These are phyloP conservation scores for Penicillium sp. DNA, from an alignment of 2,329 filamentous ascomycete species.

Conservation along the genomic window DNA sequence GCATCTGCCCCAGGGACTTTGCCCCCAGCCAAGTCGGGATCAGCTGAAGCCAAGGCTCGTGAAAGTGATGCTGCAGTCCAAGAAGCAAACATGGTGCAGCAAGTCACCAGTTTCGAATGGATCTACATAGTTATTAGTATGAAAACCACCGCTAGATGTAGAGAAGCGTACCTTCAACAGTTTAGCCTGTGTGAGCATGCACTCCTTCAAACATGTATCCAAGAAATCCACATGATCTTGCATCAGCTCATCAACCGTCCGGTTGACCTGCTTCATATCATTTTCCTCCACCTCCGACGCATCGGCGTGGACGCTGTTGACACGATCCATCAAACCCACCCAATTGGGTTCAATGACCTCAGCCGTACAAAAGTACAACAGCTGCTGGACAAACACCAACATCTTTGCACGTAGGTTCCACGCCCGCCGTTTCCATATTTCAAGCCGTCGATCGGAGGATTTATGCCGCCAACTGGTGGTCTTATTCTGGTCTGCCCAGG, in stretches of 20 bases:
- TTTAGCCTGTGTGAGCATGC: conserved; percentile 97
- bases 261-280: conserved; percentile 52
- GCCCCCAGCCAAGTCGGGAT: conserved; percentile 64
- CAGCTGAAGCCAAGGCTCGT: conserved; percentile 76
- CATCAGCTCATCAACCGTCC: conserved; percentile 97
- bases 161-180: conserved; percentile 68
- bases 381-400: conserved; percentile 94
- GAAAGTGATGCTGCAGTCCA: conserved; percentile 80
- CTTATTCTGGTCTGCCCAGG: conserved; percentile 88
- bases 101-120: conserved; percentile 94
- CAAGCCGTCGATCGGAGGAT: conserved; percentile 68
- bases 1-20: conserved; percentile 30
- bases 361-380: conserved; percentile 93
- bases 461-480: conserved; percentile 78
- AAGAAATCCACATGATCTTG: conserved; percentile 98
- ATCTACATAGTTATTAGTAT: conserved; percentile 58
- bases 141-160: background rate
- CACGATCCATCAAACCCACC: conserved; percentile 85
- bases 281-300: conserved; percentile 38
- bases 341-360: conserved; percentile 99
- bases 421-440: conserved; percentile 88
- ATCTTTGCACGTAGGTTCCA: conserved; percentile 91
- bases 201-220: conserved; percentile 96
- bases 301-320: conserved; percentile 58
- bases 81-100: conserved; percentile 88